Evolutionary conservation across 108 stramenopile species (phyloP).

Genomic region (Schizochytrium sp.): DNA sequence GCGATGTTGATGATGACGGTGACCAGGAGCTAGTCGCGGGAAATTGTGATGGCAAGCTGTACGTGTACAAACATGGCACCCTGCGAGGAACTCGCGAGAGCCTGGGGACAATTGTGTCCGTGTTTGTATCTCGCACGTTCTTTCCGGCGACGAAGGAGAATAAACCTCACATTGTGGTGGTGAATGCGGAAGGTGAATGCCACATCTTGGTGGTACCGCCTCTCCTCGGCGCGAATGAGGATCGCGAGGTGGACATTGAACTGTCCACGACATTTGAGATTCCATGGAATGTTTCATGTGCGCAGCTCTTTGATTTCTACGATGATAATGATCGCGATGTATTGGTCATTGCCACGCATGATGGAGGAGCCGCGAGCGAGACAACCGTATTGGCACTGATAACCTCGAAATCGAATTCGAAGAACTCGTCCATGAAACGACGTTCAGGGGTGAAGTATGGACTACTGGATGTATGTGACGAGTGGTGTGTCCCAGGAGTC

Average conservation of each 20-base stretch:
- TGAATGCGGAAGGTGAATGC: constrained; percentile 11
- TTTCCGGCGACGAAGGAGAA: not conserved
- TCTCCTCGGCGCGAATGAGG: not conserved
- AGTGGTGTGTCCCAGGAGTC: constrained; percentile 16
- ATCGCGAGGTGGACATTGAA: not conserved
- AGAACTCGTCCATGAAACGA: not conserved
- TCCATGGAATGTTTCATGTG: constrained; percentile 50
- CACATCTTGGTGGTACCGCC: not conserved
- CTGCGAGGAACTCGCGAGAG: not conserved
- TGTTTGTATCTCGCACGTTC: not conserved
- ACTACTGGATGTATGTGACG: not conserved
- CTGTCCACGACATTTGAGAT: constrained; percentile 14
- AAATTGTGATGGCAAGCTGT: constrained; percentile 20
- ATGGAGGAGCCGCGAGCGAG: not conserved
- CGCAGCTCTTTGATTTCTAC: not conserved
- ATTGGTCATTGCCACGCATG: not conserved
- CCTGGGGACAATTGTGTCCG: constrained; percentile 13
- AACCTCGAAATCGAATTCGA: not conserved
- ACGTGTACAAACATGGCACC: not conserved
- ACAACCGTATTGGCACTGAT: not conserved
- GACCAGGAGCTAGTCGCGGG: constrained; percentile 36
- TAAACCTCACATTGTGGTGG: not conserved
- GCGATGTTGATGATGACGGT: constrained; percentile 20
- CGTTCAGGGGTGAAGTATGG: not conserved
- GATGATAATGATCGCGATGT: not conserved